These are phyloP conservation scores for Ocimum tenuiflorum DNA, from an alignment of 257 asterid species.

Conservation along the genomic window DNA sequence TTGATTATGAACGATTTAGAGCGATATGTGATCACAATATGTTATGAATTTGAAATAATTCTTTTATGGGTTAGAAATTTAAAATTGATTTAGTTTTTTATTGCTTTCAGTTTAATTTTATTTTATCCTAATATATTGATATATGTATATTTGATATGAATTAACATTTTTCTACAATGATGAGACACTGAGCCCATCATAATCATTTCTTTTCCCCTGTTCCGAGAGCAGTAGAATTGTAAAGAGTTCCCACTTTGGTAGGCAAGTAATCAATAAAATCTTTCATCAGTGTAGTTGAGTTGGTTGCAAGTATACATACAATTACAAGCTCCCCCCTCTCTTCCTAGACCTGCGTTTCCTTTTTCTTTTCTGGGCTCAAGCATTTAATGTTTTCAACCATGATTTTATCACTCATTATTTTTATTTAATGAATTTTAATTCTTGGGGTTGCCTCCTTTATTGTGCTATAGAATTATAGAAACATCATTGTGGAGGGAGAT, in stretches of 20 bases:
- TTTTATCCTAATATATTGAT: no score
- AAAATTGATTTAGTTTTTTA: no score
- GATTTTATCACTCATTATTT: not conserved
- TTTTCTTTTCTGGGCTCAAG: not conserved
- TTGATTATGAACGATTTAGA: no score
- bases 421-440: conserved; percentile 16
- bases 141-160: no score
- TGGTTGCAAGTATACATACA: not conserved
- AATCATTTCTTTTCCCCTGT: no score
- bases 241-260: not conserved
- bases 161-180: no score
- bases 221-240: not conserved
- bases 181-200: no score
- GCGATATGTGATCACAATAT: no score
- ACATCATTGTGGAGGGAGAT: conserved; percentile 6
- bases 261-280: conserved; percentile 18
- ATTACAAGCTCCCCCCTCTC: not conserved
- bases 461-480: conserved; percentile 5
- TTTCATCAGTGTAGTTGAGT: not conserved
- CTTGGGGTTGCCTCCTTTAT: conserved; percentile 5
- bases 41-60: no score
- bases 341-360: not conserved
- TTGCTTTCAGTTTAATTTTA: no score
- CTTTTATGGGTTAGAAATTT: no score
- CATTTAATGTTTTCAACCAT: conserved; percentile 19